phyloP scores from a whole-genome alignment of 2,329 filamentous ascomycete genomes.

The Verticillium zaregamsianum region DNA sequence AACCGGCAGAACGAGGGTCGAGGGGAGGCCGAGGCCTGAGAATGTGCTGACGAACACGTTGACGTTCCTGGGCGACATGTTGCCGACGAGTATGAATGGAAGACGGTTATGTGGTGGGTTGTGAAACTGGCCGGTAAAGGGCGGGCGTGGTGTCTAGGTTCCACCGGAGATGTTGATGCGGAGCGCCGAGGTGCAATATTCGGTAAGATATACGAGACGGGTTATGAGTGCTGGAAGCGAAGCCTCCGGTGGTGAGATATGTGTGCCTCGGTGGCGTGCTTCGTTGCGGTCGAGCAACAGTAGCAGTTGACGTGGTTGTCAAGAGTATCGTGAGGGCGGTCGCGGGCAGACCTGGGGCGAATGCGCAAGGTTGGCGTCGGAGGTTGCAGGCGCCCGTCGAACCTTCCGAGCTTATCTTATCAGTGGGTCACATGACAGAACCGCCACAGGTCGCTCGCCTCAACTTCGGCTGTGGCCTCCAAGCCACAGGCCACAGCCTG shows the following conservation, averaged over 20 bases:
- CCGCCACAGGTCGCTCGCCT: neutral
- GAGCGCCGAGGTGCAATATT: too few species aligned
- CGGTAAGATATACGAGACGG: too few species aligned
- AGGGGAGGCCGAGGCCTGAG: slow-evolving; percentile 73
- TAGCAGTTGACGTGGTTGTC: neutral
- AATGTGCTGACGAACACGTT: slow-evolving; percentile 87
- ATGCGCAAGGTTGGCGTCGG: neutral
- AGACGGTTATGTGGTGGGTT: neutral
- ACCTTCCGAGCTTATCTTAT: neutral
- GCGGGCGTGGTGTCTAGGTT: neutral
- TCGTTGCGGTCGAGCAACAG: neutral
- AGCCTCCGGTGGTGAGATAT: too few species aligned
- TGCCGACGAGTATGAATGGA: neutral
- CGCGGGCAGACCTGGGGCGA: neutral
- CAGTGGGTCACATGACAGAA: neutral
- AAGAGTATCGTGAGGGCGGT: neutral
- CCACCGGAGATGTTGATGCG: too few species aligned
- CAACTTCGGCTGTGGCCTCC: neutral
- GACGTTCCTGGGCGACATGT: slow-evolving; percentile 56
- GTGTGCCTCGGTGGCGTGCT: neutral
- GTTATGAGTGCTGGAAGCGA: too few species aligned
- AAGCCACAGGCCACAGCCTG: neutral
- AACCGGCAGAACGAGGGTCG: slow-evolving; percentile 77
- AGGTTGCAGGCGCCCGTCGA: neutral
- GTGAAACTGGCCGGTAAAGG: neutral